These are phyloP conservation scores for Rhizopogon vulgaris DNA, from an alignment of 768 basidiomycete genomes.

Conservation along the genomic window DNA sequence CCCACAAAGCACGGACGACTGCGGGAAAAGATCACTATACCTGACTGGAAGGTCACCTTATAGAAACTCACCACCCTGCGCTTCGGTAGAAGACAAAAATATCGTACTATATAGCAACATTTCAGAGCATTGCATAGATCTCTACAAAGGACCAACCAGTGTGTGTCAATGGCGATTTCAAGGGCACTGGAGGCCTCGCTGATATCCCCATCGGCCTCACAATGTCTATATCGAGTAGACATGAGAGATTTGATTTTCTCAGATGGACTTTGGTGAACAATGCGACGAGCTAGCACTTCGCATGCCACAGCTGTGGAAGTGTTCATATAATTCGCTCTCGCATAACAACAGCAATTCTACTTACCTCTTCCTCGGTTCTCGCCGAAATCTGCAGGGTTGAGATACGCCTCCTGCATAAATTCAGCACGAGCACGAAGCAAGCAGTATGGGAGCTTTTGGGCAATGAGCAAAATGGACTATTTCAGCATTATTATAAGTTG, in stretches of 20 bases:
- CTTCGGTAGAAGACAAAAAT: slow-evolving; percentile 81
- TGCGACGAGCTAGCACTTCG: slow-evolving; percentile 75
- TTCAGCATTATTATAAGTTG: slow-evolving; percentile 1
- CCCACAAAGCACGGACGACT: slow-evolving; percentile 84
- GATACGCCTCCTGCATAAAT: slow-evolving; percentile 77
- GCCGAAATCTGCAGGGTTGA: slow-evolving; percentile 79
- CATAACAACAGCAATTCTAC: slow-evolving; percentile 7
- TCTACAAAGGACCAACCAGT: slow-evolving; percentile 48
- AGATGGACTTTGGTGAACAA: slow-evolving; percentile 62
- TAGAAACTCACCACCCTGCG: slow-evolving; percentile 59
- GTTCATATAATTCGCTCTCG: background rate
- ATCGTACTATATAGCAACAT: slow-evolving; percentile 45
- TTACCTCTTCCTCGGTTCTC: slow-evolving; percentile 79
- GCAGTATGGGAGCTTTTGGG: slow-evolving; percentile 67
- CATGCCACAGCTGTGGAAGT: slow-evolving; percentile 62
- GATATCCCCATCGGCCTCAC: slow-evolving; percentile 67
- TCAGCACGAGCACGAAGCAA: slow-evolving; percentile 71
- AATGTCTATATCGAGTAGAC: slow-evolving; percentile 70
- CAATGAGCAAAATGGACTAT: background rate
- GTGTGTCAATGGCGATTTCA: slow-evolving; percentile 88
- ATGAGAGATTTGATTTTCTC: slow-evolving; percentile 67
- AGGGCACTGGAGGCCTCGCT: slow-evolving; percentile 74
- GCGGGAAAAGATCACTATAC: background rate
- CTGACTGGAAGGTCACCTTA: background rate
- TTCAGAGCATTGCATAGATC: background rate